Conservation (phyloP, 1,284 basidiomycete species). For the Dichomitus squalens region DNA sequence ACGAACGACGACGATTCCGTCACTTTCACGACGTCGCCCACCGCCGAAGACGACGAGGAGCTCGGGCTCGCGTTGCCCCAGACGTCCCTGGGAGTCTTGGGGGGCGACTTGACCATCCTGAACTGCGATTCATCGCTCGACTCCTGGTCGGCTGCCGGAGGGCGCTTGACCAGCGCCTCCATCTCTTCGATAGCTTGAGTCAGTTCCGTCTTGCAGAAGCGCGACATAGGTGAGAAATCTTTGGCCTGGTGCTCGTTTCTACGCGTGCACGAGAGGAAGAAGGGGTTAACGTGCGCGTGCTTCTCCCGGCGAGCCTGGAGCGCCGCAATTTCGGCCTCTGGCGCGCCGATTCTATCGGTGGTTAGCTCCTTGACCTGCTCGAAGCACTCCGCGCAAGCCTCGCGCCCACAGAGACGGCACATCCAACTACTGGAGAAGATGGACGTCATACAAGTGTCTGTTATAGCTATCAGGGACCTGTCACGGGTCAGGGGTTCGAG, state of each 20-base stretch:
- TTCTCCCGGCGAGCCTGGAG: constrained; percentile 57
- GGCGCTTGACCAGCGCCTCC: constrained; percentile 48
- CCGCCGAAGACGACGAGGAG: constrained; percentile 7
- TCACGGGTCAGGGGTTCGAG: constrained; percentile 7
- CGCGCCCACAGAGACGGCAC: constrained; percentile 88
- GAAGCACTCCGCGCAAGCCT: constrained; percentile 87
- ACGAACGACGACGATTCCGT: constrained; percentile 21
- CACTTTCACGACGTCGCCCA: background rate
- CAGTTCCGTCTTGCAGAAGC: constrained; percentile 72
- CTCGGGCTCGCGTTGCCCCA: constrained; percentile 7
- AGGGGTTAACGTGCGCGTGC: constrained; percentile 66
- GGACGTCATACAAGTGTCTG: constrained; percentile 92
- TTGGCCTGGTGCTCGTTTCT: constrained; percentile 65
- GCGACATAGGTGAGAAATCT: constrained; percentile 80
- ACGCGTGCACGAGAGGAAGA: constrained; percentile 72
- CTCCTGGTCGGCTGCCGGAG: constrained; percentile 11
- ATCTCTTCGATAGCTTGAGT: constrained; percentile 67
- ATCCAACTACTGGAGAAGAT: constrained; percentile 90
- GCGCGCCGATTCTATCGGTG: constrained; percentile 49
- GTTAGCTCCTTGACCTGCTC: constrained; percentile 69
- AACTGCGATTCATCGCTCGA: constrained; percentile 9
- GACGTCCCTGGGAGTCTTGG: constrained; percentile 15
- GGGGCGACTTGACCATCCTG: constrained; percentile 11
- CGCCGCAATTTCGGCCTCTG: constrained; percentile 48
- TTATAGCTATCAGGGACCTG: constrained; percentile 7